These are phyloP conservation scores for Ceratobasidium sp. DNA, from an alignment of 1,284 basidiomycete genomes.

Conservation along the genomic window DNA sequence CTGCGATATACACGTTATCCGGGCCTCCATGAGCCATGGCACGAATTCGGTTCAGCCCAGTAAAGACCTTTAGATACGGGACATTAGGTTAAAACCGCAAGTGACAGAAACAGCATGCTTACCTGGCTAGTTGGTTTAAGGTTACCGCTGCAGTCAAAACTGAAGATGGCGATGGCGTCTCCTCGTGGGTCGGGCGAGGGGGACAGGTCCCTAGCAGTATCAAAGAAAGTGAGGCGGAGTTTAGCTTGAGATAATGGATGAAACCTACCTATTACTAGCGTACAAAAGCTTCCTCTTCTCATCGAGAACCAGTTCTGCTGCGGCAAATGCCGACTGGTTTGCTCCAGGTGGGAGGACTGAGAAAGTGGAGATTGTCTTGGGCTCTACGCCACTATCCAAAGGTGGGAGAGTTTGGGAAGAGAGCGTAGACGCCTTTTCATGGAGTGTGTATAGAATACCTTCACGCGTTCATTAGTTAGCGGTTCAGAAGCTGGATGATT, in stretches of 20 bases:
- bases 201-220: conserved; percentile 58
- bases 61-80: conserved; percentile 63
- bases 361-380: conserved; percentile 62
- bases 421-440: conserved; percentile 77
- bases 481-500: conserved; percentile 7
- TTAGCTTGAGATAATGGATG: conserved; percentile 64
- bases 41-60: conserved; percentile 74
- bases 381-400: conserved; percentile 18
- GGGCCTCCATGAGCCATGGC: conserved; percentile 73
- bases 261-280: conserved; percentile 43
- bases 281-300: conserved; percentile 44
- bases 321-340: conserved; percentile 49
- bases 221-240: background rate
- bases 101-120: background rate
- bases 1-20: conserved; percentile 69
- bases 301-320: conserved; percentile 42
- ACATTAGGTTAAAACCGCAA: background rate
- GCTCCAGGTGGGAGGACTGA: conserved; percentile 70
- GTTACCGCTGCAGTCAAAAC: conserved; percentile 31
- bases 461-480: conserved; percentile 46
- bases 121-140: conserved; percentile 64
- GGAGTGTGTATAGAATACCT: conserved; percentile 69
- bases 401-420: conserved; percentile 73
- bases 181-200: conserved; percentile 60
- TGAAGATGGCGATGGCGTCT: conserved; percentile 49